Base-by-base conservation (phyloP, 2,329 filamentous ascomycete species). In the Cladosporium sp. region DNA sequence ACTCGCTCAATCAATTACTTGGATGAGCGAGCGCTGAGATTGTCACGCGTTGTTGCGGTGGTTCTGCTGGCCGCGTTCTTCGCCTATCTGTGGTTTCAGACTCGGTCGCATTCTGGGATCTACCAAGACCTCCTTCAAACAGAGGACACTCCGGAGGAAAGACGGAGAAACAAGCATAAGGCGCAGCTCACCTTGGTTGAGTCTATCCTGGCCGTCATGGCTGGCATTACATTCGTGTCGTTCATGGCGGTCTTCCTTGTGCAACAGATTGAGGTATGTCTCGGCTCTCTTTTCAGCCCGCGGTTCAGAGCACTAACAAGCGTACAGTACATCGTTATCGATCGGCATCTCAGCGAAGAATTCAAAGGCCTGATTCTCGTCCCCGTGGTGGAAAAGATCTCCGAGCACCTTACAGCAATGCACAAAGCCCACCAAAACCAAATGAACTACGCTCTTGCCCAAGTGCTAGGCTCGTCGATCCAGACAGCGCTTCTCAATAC, bases 401-500 rank as follows among this genome's bases (percentile, higher is more conserved):
- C 88, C 9, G 89, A 95, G 69, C 89, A 95, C 69, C 73, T 95
- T 43, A 92, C 87, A 1, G 87, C 88, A 28, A 76, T 93, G 54
- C 87, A 93, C 63, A 88, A 93, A 74, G 89, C 89, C 16, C 92
- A 85, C 78, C 85, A 89, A 62, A 82, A 87, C 65, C 83, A 85
- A 66, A 68, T 69, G 77, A 92, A 92, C 72, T 85, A 91, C 67
- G 88, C 89, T 0, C 77, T 93, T 22, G 86, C 87, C 43, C 89
- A 95, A 67, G 87, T 93, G 50, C 82, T 95, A 42, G 89, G 89
- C 43, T 85, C 89, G 2, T 92, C 87, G 0, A 85, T 95, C 54
- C 91, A 95, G 71, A 96, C 91, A 0, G 89, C 90, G 1, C 79
- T 95, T 31, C 82, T 95, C 65, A 95, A 95, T 66, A 89, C 85